These are phyloP conservation scores for Inga laurina DNA, from an alignment of 306 rosid species.

Conservation along the genomic window DNA sequence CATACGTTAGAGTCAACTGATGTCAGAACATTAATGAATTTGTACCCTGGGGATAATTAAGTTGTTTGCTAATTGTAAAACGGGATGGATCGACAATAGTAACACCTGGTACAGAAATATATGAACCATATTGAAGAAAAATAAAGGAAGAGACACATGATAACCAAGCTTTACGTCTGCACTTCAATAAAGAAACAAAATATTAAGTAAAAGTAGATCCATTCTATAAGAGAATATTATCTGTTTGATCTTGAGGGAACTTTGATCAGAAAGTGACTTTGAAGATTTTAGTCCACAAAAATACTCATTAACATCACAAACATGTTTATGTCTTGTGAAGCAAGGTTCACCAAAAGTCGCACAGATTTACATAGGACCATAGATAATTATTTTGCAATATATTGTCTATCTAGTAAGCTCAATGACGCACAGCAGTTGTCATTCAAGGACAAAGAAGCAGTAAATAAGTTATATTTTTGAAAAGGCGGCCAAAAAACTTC, in stretches of 20 bases:
- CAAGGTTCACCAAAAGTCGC: neutral
- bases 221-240: constrained; percentile 10
- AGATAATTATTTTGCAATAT: neutral
- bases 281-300: neutral
- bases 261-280: neutral
- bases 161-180: constrained; percentile 21
- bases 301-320: neutral
- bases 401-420: neutral
- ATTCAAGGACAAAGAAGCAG: neutral
- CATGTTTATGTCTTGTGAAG: neutral
- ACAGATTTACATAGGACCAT: neutral
- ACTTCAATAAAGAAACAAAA: neutral
- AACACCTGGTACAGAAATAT: constrained; percentile 3
- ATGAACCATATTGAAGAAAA: neutral
- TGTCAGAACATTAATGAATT: neutral
- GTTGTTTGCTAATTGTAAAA: constrained; percentile 2
- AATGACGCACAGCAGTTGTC: neutral
- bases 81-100: neutral
- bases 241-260: neutral
- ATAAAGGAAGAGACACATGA: neutral
- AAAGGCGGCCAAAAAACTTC: neutral
- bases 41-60: neutral
- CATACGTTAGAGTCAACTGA: neutral
- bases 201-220: constrained; percentile 2
- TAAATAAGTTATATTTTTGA: neutral